These are phyloP conservation scores for Melastoma candidum DNA, from an alignment of 441 rosid genomes.

Conservation along the genomic window DNA sequence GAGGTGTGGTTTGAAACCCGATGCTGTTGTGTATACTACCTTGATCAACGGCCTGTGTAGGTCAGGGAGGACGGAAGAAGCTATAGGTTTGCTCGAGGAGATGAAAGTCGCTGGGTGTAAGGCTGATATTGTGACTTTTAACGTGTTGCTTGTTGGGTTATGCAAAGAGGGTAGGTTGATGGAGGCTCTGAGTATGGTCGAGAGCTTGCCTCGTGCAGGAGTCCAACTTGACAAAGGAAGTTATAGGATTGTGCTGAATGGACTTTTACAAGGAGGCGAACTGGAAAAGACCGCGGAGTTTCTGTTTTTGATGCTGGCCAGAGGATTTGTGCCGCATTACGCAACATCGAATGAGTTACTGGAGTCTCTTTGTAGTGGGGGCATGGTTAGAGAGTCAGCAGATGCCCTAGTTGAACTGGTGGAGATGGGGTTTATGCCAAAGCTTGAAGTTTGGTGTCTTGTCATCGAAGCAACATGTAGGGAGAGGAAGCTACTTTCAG, in stretches of 20 bases:
- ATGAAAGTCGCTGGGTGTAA: constrained; percentile 55
- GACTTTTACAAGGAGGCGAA: constrained; percentile 42
- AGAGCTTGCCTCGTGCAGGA: constrained; percentile 39
- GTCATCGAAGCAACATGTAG: constrained; percentile 45
- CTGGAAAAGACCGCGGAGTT: constrained; percentile 45
- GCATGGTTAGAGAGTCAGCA: constrained; percentile 41
- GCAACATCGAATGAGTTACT: constrained; percentile 72
- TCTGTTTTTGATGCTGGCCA: constrained; percentile 46
- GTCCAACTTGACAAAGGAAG: constrained; percentile 61
- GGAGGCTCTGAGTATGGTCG: constrained; percentile 56
- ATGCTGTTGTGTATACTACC: constrained; percentile 59
- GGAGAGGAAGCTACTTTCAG: constrained; percentile 56
- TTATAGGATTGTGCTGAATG: constrained; percentile 68
- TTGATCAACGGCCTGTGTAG: constrained; percentile 61
- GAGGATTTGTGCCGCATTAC: constrained; percentile 58
- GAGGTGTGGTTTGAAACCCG: constrained; percentile 43
- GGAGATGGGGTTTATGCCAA: constrained; percentile 57
- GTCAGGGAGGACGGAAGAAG: constrained; percentile 38
- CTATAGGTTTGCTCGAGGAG: constrained; percentile 50
- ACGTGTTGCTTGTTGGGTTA: constrained; percentile 64
- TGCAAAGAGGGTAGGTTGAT: constrained; percentile 46
- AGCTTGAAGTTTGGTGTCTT: constrained; percentile 44
- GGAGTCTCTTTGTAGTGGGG: constrained; percentile 39
- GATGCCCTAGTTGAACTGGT: constrained; percentile 30
- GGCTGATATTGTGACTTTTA: constrained; percentile 61